Evolutionary conservation across 2,329 filamentous ascomycete species (phyloP).

Genomic region (Aureobasidium sp.): DNA sequence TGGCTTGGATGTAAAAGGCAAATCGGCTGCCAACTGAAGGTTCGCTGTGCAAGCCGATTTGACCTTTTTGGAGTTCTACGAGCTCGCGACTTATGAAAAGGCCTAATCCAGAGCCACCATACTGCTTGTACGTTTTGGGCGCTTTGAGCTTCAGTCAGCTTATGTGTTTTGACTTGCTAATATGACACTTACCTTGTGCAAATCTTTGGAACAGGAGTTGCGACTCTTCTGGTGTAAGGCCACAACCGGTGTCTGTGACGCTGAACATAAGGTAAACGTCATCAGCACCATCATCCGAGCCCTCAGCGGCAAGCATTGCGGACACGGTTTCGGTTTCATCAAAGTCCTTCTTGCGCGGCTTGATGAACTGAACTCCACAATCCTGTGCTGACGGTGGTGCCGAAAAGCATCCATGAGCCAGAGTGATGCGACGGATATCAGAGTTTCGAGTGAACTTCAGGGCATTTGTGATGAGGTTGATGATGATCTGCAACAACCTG

Average conservation of each 20-base stretch:
- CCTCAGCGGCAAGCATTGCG: constrained; percentile 17
- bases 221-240: constrained; percentile 29
- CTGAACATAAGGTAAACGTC: constrained; percentile 31
- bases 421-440: constrained; percentile 29
- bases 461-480: constrained; percentile 25
- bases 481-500: constrained; percentile 23
- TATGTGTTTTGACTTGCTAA: too few relatives aligned
- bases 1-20: constrained; percentile 56
- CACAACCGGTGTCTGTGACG: constrained; percentile 32
- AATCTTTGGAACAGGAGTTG: constrained; percentile 57
- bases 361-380: constrained; percentile 29
- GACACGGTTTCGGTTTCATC: neutral
- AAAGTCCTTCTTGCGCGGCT: constrained; percentile 19
- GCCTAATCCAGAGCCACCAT: constrained; percentile 61
- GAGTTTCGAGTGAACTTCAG: constrained; percentile 25
- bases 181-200: constrained; percentile 46
- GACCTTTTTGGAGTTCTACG: constrained; percentile 61
- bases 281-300: constrained; percentile 30
- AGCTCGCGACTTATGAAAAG: constrained; percentile 61
- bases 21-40: constrained; percentile 57
- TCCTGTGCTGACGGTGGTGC: constrained; percentile 28
- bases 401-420: constrained; percentile 31
- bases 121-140: constrained; percentile 58
- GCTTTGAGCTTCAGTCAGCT: constrained; percentile 29
- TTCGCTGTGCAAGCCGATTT: constrained; percentile 55